A percentile compares a stretch with the other conserved stretches of the same genome.
Conservation (phyloP, 78 protist species). For the Protostelium mycophagum region DNA sequence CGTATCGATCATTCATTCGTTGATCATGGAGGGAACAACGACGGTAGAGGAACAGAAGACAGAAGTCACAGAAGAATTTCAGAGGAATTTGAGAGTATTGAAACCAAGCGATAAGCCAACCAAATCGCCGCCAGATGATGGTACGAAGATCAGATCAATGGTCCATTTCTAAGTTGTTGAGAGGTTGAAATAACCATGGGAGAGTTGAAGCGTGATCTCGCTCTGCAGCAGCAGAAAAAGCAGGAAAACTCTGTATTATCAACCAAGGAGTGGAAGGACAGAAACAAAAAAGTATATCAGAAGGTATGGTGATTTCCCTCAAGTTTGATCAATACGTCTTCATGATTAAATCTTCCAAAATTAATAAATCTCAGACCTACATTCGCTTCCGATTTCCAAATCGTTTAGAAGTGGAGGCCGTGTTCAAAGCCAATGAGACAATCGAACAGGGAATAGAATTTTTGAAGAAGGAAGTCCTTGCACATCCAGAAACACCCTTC, state of each 20-base stretch:
- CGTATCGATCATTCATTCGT: no score
- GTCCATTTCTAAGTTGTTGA: background rate
- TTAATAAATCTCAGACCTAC: background rate
- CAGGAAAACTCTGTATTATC: background rate
- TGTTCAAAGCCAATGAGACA: background rate
- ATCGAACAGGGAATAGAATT: background rate
- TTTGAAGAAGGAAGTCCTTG: background rate
- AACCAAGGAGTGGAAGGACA: background rate
- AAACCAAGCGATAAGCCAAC: background rate
- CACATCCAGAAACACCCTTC: background rate
- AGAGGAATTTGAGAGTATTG: background rate
- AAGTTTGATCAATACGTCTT: no score
- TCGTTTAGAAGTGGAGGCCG: background rate
- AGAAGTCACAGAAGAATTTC: background rate
- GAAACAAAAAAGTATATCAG: background rate
- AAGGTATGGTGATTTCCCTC: background rate
- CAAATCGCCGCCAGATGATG: background rate
- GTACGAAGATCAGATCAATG: background rate
- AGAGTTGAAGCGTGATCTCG: background rate
- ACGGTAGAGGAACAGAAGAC: background rate
- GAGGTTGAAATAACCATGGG: background rate
- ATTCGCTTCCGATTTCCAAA: background rate
- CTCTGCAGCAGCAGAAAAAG: background rate
- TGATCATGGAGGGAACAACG: background rate
- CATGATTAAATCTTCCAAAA: no score